Evolutionary conservation across 2,329 filamentous ascomycete genomes (phyloP).

Genomic region (Fusarium guadeloupense): DNA sequence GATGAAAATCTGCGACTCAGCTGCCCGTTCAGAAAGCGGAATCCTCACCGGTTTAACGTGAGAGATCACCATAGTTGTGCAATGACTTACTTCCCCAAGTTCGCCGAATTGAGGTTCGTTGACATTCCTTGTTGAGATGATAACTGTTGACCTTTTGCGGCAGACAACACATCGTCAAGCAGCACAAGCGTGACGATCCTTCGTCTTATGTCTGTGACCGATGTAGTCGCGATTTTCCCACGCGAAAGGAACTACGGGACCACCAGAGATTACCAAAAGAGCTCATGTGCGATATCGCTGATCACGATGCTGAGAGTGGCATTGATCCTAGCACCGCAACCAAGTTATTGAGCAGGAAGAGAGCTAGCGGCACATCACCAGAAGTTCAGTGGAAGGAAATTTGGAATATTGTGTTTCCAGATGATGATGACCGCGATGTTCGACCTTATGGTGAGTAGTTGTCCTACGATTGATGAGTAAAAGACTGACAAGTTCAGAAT

Average conservation of each 20-base stretch:
- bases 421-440: slow-evolving; percentile 50
- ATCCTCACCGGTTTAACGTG: slow-evolving; percentile 57
- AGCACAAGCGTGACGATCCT: slow-evolving; percentile 54
- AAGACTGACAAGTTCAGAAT: slow-evolving; percentile 44
- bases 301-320: slow-evolving; percentile 52
- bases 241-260: slow-evolving; percentile 51
- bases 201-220: slow-evolving; percentile 54
- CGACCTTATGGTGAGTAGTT: slow-evolving; percentile 43
- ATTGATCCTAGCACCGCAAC: slow-evolving; percentile 53
- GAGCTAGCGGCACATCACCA: slow-evolving; percentile 50
- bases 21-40: slow-evolving; percentile 57
- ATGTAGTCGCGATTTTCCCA: slow-evolving; percentile 52
- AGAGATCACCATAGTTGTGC: slow-evolving; percentile 57
- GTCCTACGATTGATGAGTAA: fast-evolving
- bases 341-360: slow-evolving; percentile 52
- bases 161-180: slow-evolving; percentile 55
- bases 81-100: slow-evolving; percentile 54
- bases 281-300: slow-evolving; percentile 54
- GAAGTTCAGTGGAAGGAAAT: slow-evolving; percentile 54
- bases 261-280: slow-evolving; percentile 53
- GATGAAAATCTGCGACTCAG: slow-evolving; percentile 53
- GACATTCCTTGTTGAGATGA: fast-evolving
- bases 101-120: slow-evolving; percentile 52
- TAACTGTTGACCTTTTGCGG: slow-evolving; percentile 1
- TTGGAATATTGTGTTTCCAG: slow-evolving; percentile 55